Conservation (phyloP, 2,329 filamentous ascomycete species). For the Colletotrichum sp. region DNA sequence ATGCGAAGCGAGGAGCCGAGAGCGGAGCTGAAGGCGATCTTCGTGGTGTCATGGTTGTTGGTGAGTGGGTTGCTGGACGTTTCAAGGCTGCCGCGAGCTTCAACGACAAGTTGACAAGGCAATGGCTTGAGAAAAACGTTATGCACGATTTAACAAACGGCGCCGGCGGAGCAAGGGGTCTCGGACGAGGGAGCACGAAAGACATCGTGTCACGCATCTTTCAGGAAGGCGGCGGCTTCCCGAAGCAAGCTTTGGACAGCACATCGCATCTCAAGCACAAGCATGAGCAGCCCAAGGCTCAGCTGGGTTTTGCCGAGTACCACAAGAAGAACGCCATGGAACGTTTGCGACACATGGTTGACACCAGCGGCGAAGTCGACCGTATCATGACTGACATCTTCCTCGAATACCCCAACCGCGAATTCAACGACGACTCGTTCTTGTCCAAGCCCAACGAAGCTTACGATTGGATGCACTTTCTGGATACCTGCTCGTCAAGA, state of each 20-base stretch:
- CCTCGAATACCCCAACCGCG: constrained; percentile 80
- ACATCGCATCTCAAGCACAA: constrained; percentile 35
- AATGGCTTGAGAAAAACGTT: constrained; percentile 79
- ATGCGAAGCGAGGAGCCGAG: constrained; percentile 71
- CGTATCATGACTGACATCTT: constrained; percentile 86
- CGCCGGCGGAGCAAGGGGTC: constrained; percentile 72
- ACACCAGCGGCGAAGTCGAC: constrained; percentile 80
- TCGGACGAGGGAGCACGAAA: constrained; percentile 73
- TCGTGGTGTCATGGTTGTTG: constrained; percentile 83
- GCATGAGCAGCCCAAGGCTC: constrained; percentile 60
- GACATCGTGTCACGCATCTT: constrained; percentile 83
- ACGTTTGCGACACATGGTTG: constrained; percentile 75
- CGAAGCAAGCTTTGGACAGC: constrained; percentile 55
- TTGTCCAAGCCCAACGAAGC: constrained; percentile 86
- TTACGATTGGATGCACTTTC: constrained; percentile 96
- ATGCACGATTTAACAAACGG: constrained; percentile 71
- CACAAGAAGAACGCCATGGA: constrained; percentile 76
- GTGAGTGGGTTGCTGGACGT: constrained; percentile 83
- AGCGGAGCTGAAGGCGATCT: constrained; percentile 75
- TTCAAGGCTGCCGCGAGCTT: constrained; percentile 55
- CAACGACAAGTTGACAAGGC: constrained; percentile 64
- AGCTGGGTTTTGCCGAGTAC: constrained; percentile 75
- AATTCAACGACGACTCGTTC: constrained; percentile 91
- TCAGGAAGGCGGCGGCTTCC: constrained; percentile 79
- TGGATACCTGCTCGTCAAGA: constrained; percentile 80